Evolutionary conservation across 257 asterid species (phyloP), one percentile per base, ranked within the genome.

Genomic region (Nicotiana knightiana): DNA sequence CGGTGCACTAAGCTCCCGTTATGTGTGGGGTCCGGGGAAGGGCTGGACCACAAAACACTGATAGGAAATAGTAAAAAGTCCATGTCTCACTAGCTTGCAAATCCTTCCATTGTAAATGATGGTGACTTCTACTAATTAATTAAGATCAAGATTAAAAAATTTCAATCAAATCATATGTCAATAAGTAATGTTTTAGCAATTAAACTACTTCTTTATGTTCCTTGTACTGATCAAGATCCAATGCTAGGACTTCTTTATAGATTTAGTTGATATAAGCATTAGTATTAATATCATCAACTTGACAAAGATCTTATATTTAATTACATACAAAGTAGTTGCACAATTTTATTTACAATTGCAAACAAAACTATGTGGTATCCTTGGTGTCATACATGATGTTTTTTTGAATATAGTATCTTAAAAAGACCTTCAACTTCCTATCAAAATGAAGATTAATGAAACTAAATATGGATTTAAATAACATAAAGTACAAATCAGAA

Each of bases 141-240:
- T 51, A 48, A 15, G 30, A 75, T 26, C 17, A 51, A 51, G 4
- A 6, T 51, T 75, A 3, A 75, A 1, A 9, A 12, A 68, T 18
- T 9, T 68, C 32, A 70, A 70, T 12, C 8, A 71, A 43, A 71
- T 24, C 24, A 46, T 6, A 46, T 28, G 61, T 12, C 8, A 71
- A 46, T 71, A n/a, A 71, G 46, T 26, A 51, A 75, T 75, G 46
- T 26, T 13, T 3, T 51, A 51, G 46, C 46, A 48, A 28, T 28
- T 75, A 75, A 73, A 3, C 62, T 73, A 73, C 79, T 73, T 48
- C 15, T 71, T 26, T 75, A 75, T 75, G 46, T 15, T 73, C 26
- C 62, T 73, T 73, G 79, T 51, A 75, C 28, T 75, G 15, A 75
- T 75, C 61, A 75, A 75, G 64, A 58, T 16, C 46, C 64, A 75